These are phyloP conservation scores for Stromatinia cepivora DNA, from an alignment of 2,329 filamentous ascomycete genomes.

Conservation along the genomic window DNA sequence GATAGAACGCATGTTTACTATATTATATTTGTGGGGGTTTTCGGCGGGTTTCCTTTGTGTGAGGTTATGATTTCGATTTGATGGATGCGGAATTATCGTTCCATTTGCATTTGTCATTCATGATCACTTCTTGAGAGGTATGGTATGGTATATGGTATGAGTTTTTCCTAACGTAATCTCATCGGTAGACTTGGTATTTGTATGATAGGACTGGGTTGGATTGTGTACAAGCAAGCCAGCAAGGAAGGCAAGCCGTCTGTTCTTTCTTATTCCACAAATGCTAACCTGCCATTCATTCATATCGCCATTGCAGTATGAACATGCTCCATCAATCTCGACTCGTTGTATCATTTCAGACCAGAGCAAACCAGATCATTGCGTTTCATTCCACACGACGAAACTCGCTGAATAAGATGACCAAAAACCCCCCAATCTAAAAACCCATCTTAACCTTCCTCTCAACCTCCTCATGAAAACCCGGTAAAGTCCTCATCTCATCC, in stretches of 20 bases:
- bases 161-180: background rate
- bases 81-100: too few species aligned
- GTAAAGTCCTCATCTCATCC: constrained; percentile 68
- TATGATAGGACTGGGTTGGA: background rate
- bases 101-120: background rate
- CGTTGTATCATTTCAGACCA: background rate
- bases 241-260: background rate
- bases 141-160: background rate
- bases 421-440: constrained; percentile 23
- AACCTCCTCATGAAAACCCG: constrained; percentile 88
- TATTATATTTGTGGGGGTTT: too few species aligned
- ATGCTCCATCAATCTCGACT: background rate
- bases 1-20: background rate
- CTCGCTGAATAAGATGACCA: constrained; percentile 18
- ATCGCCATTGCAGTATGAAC: background rate
- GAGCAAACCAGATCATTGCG: background rate
- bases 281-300: background rate
- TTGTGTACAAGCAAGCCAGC: background rate
- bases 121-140: background rate
- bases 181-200: background rate
- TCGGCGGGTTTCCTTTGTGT: too few species aligned
- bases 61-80: too few species aligned
- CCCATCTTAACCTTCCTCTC: constrained; percentile 85
- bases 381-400: background rate
- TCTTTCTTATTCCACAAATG: background rate